phyloP scores from a whole-genome alignment of 1,139 yeast genomes.

The Yamadazyma diddensiae region DNA sequence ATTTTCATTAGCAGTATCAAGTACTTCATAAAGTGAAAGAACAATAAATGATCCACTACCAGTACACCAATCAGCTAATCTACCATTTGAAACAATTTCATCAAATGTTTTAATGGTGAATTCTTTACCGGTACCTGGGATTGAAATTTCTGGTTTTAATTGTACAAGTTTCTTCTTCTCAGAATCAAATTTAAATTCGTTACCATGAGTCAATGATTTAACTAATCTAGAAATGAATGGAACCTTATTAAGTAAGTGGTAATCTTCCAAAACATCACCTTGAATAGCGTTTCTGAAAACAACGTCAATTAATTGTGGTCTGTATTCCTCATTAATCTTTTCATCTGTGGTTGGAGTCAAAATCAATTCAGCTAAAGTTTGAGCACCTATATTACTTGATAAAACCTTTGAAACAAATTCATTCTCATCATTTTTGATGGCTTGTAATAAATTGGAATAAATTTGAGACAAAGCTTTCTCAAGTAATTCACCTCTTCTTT shows the following conservation, averaged over 20 bases:
- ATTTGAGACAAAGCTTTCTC: slow-evolving; percentile 65
- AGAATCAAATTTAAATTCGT: slow-evolving; percentile 53
- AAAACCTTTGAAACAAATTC: slow-evolving; percentile 38
- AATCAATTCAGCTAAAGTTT: slow-evolving; percentile 73
- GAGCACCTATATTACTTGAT: slow-evolving; percentile 75
- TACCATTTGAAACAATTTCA: slow-evolving; percentile 40
- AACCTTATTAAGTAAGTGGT: slow-evolving; percentile 60
- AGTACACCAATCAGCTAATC: slow-evolving; percentile 65
- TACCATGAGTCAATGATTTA: slow-evolving; percentile 77
- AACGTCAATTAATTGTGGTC: slow-evolving; percentile 52
- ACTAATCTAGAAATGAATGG: slow-evolving; percentile 77
- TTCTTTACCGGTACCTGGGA: slow-evolving; percentile 58
- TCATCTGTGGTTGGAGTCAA: slow-evolving; percentile 50
- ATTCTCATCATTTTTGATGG: slow-evolving; percentile 27
- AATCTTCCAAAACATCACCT: slow-evolving; percentile 70
- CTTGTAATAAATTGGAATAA: slow-evolving; percentile 51
- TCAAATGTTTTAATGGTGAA: slow-evolving; percentile 58
- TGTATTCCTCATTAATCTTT: slow-evolving; percentile 40
- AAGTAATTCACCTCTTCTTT: slow-evolving; percentile 69
- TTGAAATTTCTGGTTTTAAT: slow-evolving; percentile 42
- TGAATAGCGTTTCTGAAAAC: slow-evolving; percentile 54
- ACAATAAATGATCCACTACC: slow-evolving; percentile 82
- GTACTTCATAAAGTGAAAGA: slow-evolving; percentile 64
- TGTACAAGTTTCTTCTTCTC: slow-evolving; percentile 57
- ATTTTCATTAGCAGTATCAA: slow-evolving; percentile 28